phyloP scores from a whole-genome alignment of 306 rosid genomes.

The Citrullus amarus region DNA sequence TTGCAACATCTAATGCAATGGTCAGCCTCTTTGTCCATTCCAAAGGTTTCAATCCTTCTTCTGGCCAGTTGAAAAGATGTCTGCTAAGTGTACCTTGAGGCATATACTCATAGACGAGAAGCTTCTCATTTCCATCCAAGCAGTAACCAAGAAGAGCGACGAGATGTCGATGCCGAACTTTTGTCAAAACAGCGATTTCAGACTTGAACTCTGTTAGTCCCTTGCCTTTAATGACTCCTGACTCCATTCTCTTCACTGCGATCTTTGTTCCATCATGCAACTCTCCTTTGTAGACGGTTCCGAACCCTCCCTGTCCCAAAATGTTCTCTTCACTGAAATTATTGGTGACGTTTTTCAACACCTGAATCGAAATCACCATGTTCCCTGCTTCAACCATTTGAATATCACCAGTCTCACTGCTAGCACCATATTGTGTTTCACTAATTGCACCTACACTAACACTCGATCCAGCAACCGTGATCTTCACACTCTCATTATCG shows the following conservation, averaged over 20 bases:
- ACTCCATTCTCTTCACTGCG: constrained; percentile 85
- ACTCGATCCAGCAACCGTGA: constrained; percentile 83
- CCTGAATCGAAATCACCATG: constrained; percentile 91
- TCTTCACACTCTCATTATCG: constrained; percentile 74
- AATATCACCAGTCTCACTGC: constrained; percentile 56
- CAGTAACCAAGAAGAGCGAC: constrained; percentile 91
- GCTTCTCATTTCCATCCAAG: constrained; percentile 81
- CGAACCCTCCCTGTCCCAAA: constrained; percentile 80
- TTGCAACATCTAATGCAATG: constrained; percentile 79
- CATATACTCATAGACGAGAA: constrained; percentile 85
- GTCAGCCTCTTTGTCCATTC: constrained; percentile 66
- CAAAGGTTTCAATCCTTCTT: constrained; percentile 63
- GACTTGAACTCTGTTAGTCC: constrained; percentile 67
- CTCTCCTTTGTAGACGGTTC: constrained; percentile 77
- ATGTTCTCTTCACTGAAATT: constrained; percentile 64
- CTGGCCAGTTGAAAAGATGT: constrained; percentile 71
- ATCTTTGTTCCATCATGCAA: constrained; percentile 78
- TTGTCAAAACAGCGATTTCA: constrained; percentile 80
- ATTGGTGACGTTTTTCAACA: constrained; percentile 55
- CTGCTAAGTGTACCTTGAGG: constrained; percentile 89
- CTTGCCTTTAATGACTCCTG: constrained; percentile 65
- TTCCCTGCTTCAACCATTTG: constrained; percentile 91
- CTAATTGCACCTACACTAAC: constrained; percentile 66
- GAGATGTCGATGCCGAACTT: constrained; percentile 83
- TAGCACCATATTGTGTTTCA: constrained; percentile 38